These are phyloP conservation scores for Lachnellula arida DNA, from an alignment of 2,329 filamentous ascomycete genomes.

Conservation along the genomic window DNA sequence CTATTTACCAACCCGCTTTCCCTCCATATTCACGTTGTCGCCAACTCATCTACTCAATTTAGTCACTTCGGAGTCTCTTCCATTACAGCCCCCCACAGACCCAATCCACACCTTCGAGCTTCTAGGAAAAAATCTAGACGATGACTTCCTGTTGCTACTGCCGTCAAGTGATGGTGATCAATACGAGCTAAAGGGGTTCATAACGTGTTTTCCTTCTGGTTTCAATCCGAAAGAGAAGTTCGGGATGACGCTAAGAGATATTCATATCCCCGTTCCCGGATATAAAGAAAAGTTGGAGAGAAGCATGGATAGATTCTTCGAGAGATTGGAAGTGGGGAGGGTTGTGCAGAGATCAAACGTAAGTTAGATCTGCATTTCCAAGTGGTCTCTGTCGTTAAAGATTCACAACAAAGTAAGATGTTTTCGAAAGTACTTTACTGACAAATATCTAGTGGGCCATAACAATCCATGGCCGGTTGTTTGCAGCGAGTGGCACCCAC, in stretches of 20 bases:
- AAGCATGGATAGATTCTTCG: constrained; percentile 60
- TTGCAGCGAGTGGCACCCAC: constrained; percentile 37
- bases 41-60: constrained; percentile 39
- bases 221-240: constrained; percentile 55
- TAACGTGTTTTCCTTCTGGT: constrained; percentile 52
- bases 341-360: constrained; percentile 51
- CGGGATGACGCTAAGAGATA: constrained; percentile 45
- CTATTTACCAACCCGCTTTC: constrained; percentile 54
- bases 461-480: constrained; percentile 38
- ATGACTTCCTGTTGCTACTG: constrained; percentile 55
- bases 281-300: constrained; percentile 52
- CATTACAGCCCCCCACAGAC: constrained; percentile 32
- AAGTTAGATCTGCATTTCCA: background rate
- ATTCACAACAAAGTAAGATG: background rate
- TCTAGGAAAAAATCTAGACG: constrained; percentile 50
- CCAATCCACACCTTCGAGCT: constrained; percentile 40
- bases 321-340: constrained; percentile 46
- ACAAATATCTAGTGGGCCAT: constrained; percentile 38
- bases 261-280: constrained; percentile 55
- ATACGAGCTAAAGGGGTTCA: constrained; percentile 53
- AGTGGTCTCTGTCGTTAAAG: background rate
- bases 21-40: constrained; percentile 43
- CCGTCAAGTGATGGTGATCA: constrained; percentile 34
- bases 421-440: background rate
- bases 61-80: constrained; percentile 40